Evolutionary conservation across 192 early-diverging fungal species (phyloP), one percentile per base, ranked within the genome.

Genomic region (Coemansia sp.): DNA sequence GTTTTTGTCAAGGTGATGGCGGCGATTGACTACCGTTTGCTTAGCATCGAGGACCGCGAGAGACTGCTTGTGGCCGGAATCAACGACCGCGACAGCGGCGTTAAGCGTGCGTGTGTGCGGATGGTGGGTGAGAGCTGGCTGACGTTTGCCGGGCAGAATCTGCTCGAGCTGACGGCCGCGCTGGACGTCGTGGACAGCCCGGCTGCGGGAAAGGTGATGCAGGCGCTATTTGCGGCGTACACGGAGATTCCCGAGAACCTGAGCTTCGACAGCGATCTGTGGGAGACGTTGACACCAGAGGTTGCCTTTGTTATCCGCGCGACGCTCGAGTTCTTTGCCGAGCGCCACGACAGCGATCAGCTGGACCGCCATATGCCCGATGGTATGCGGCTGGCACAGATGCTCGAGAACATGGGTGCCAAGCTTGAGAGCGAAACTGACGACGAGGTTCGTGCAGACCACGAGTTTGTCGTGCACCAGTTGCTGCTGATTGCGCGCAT

Each of bases 51-150:
- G 13, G 84, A 89, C 18, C 81, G 91, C 17, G 86, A 92, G 44
- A 67, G 81, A 41, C 67, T 95, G 34, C 73, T 95, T 30, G 73
- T 82, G 7, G 85, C 81, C 45, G 93, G 91, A 5, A 69, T 95
- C 34, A 86, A 83, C n/a, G 93, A 95, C 75, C 85, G 90, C 55
- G 91, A 95, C 39, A 58, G 81, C 11, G 67, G 80, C 23, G 93
- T 95, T n/a, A 80, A 85, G 50, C 87, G 88, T 33, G 89, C 89
- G 9, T 84, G 84, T 23, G 78, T 84, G 33, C 82, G 82, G 30
- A 83, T 93, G 83, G 66, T 91, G 22, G 66, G 83, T 13, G 84
- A 74, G 33, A 80, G 80, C 54, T 91, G 90, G 89, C 84, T 91
- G 37, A 59, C 80, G n/a, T 87, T 86, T 57, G 86, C 88, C 18